Percentiles rank a stretch among this genome's conserved stretches.
phyloP scores from a whole-genome alignment of 2,329 filamentous ascomycete species.

The Microdochium paspali region DNA sequence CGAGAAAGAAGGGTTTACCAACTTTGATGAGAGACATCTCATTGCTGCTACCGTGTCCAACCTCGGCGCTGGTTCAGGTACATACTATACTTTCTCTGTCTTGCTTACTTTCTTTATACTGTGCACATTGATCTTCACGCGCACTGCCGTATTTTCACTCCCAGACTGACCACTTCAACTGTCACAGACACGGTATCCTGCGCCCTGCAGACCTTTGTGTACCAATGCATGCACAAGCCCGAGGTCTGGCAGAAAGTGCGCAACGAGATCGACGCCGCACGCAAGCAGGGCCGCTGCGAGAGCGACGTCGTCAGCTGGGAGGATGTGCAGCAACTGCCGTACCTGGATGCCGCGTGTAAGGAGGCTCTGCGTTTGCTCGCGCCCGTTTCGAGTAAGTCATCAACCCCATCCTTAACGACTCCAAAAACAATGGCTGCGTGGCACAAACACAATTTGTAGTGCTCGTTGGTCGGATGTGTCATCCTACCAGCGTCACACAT shows the following conservation, averaged over 20 bases:
- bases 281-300: conserved; percentile 3
- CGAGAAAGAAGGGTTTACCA: conserved; percentile 1
- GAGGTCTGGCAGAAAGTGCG: conserved; percentile 1
- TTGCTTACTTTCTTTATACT: too few species aligned
- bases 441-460: too few species aligned
- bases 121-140: too few species aligned
- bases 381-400: conserved; percentile 6
- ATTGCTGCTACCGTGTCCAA: conserved; percentile 2
- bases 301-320: conserved; percentile 5
- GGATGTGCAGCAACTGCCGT: conserved; percentile 11
- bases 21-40: conserved; percentile 1
- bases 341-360: conserved; percentile 15
- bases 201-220: conserved; percentile 4
- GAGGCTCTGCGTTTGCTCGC: conserved; percentile 14
- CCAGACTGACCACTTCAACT: too few species aligned
- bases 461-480: too few species aligned
- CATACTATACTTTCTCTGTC: neutral
- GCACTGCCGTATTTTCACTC: neutral
- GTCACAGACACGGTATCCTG: conserved; percentile 2
- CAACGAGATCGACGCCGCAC: conserved; percentile 7
- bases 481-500: too few species aligned
- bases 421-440: too few species aligned
- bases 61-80: conserved; percentile 2
- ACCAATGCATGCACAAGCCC: conserved; percentile 4
- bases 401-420: neutral